Evolutionary conservation across 202 grass and related monocot genomes (phyloP).

Genomic region (Eragrostis tef): DNA sequence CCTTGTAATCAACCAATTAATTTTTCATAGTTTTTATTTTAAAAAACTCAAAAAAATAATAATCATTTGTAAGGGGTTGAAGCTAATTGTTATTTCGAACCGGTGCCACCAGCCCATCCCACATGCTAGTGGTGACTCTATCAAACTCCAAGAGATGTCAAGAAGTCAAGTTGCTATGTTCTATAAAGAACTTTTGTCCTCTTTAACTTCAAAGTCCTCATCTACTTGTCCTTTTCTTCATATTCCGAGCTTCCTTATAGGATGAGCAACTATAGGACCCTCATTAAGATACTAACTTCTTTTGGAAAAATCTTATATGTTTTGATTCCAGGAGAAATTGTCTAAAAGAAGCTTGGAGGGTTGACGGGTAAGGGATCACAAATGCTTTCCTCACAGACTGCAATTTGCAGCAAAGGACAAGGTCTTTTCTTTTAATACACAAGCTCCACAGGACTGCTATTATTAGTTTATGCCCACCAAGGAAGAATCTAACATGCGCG

Average conservation of each 20-base stretch:
- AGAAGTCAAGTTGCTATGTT: constrained; percentile 53
- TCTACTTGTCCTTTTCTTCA: constrained; percentile 59
- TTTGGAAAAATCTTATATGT: constrained; percentile 43
- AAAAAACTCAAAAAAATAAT: neutral
- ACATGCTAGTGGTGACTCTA: constrained; percentile 41
- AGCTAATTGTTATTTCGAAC: constrained; percentile 31
- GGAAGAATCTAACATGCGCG: constrained; percentile 50
- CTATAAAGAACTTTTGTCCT: constrained; percentile 52
- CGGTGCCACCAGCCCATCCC: constrained; percentile 42
- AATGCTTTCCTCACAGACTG: constrained; percentile 49
- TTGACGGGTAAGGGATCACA: constrained; percentile 50
- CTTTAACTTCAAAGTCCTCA: constrained; percentile 54
- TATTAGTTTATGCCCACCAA: constrained; percentile 45
- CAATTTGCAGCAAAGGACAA: constrained; percentile 61
- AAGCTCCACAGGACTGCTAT: constrained; percentile 34
- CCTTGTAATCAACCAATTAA: constrained; percentile 22
- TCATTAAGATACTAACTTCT: constrained; percentile 53
- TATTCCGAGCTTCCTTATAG: constrained; percentile 53
- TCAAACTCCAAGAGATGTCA: constrained; percentile 57
- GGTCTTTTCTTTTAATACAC: constrained; percentile 55
- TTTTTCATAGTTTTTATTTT: neutral
- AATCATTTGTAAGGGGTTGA: neutral
- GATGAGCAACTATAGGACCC: constrained; percentile 56
- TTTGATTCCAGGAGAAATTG: constrained; percentile 53
- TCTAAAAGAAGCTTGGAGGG: constrained; percentile 54